Conservation (phyloP, 2,329 filamentous ascomycete genomes). For the Annulohypoxylon truncatum region DNA sequence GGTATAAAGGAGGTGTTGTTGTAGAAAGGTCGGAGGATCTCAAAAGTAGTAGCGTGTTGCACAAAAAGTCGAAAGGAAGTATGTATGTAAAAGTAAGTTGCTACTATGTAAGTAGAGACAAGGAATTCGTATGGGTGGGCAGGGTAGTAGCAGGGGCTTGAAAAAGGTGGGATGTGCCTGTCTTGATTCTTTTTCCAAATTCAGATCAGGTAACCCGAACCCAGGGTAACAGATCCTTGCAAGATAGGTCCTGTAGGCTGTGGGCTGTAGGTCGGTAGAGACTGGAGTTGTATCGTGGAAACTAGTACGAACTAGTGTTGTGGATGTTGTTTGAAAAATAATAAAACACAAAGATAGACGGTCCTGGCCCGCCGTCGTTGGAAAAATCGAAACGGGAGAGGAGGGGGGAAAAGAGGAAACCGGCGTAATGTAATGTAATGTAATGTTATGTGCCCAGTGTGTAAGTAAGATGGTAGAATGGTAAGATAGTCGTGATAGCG, state of each 20-base stretch:
- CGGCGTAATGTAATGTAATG: background rate
- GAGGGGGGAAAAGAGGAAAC: background rate
- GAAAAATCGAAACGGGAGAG: slow-evolving; percentile 1
- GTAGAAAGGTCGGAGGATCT: slow-evolving; percentile 35
- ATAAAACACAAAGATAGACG: slow-evolving; percentile 1
- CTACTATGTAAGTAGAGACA: slow-evolving; percentile 21
- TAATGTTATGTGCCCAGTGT: background rate
- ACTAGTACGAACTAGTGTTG: slow-evolving; percentile 19
- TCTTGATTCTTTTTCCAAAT: slow-evolving; percentile 31
- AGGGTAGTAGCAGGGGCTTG: slow-evolving; percentile 30
- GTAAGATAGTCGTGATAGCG: slow-evolving; percentile 3
- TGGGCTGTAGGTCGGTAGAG: slow-evolving; percentile 25
- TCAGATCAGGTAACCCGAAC: slow-evolving; percentile 43
- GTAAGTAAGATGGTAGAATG: slow-evolving; percentile 10
- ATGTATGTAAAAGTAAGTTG: slow-evolving; percentile 26
- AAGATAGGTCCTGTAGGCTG: slow-evolving; percentile 10
- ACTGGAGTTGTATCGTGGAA: slow-evolving; percentile 29
- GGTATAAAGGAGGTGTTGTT: slow-evolving; percentile 31
- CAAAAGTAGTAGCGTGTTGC: slow-evolving; percentile 29
- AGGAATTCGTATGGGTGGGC: slow-evolving; percentile 29
- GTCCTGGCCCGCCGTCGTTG: slow-evolving; percentile 16
- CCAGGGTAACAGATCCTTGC: slow-evolving; percentile 39
- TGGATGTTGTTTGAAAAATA: slow-evolving; percentile 17
- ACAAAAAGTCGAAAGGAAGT: slow-evolving; percentile 37
- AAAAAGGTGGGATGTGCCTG: slow-evolving; percentile 41